phyloP scores from a whole-genome alignment of 352 stramenopile species.

The Globisporangium uncinulatum region DNA sequence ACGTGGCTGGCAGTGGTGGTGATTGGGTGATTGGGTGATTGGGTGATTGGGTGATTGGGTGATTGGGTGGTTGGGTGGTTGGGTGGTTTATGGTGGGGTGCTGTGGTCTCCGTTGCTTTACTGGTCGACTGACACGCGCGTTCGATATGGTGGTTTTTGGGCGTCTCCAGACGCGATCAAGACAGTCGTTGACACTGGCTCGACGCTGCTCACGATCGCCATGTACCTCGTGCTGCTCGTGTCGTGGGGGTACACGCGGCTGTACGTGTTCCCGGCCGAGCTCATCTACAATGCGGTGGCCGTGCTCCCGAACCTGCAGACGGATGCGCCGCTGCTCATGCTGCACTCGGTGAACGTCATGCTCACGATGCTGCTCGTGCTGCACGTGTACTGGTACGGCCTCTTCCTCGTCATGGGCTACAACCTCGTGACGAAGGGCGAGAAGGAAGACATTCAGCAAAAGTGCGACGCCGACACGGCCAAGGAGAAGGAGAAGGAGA shows the following conservation, averaged over 20 bases:
- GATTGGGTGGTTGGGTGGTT: not conserved
- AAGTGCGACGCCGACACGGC: conserved; percentile 14
- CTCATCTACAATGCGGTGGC: conserved; percentile 30
- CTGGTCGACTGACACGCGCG: too few relatives aligned
- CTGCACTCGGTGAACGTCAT: conserved; percentile 29
- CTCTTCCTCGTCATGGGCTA: conserved; percentile 46
- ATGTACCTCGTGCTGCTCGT: conserved; percentile 30
- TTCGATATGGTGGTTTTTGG: too few relatives aligned
- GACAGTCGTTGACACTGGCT: conserved; percentile 48
- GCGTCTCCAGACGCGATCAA: conserved; percentile 51
- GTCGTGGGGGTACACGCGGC: conserved; percentile 30
- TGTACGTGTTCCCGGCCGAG: conserved; percentile 32
- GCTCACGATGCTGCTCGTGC: conserved; percentile 31
- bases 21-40: not conserved
- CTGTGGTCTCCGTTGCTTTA: too few relatives aligned
- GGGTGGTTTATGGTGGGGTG: too few relatives aligned
- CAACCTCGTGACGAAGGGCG: conserved; percentile 31
- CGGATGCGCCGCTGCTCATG: conserved; percentile 21
- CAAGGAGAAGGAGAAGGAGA: not conserved
- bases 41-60: not conserved
- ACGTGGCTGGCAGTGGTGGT: conserved; percentile 12
- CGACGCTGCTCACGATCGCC: conserved; percentile 25
- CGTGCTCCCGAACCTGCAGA: conserved; percentile 23
- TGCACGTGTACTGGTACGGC: conserved; percentile 38
- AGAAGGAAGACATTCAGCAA: conserved; percentile 41